Percentiles rank a stretch among this genome's conserved stretches.
phyloP scores from a whole-genome alignment of 169 alveolate genomes.

The Eimeria sp. region DNA sequence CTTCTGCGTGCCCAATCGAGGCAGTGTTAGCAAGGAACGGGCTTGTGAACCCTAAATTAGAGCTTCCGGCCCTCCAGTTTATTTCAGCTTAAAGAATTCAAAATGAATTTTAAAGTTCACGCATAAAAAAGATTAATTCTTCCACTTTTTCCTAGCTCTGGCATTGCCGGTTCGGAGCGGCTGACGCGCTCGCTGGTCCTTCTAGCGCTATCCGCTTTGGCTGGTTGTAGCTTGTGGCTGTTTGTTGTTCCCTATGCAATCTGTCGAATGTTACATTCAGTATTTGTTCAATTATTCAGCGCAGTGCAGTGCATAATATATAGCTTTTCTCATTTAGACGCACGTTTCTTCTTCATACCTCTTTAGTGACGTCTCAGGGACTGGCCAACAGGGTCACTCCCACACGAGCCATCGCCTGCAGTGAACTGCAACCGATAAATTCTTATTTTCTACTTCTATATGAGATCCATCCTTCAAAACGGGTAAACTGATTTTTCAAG shows the following conservation, averaged over 20 bases:
- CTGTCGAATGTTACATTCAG: not conserved
- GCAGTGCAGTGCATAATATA: not conserved
- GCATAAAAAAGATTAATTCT: not conserved
- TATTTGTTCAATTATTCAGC: not conserved
- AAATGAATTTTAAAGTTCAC: not conserved
- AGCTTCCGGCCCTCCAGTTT: not conserved
- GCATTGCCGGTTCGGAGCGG: not conserved
- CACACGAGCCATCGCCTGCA: not conserved
- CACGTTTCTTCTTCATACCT: not conserved
- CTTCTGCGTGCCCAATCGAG: not conserved
- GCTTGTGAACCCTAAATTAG: not conserved
- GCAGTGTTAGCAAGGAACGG: not conserved
- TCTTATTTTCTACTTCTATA: not conserved
- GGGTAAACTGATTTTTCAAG: not conserved
- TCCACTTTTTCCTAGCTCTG: not conserved
- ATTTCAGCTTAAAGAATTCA: too few species aligned
- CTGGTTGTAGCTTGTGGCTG: slow-evolving; percentile 22
- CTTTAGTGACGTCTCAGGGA: not conserved
- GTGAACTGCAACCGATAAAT: not conserved
- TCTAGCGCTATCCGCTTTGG: slow-evolving; percentile 5
- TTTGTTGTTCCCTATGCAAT: not conserved
- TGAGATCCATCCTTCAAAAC: too few species aligned
- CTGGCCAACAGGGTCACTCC: not conserved
- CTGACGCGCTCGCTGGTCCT: not conserved
- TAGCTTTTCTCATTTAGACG: not conserved